Evolutionary conservation across 2,329 filamentous ascomycete genomes (phyloP), one percentile per base, ranked within the genome.

Genomic region (Polytolypa hystricis): DNA sequence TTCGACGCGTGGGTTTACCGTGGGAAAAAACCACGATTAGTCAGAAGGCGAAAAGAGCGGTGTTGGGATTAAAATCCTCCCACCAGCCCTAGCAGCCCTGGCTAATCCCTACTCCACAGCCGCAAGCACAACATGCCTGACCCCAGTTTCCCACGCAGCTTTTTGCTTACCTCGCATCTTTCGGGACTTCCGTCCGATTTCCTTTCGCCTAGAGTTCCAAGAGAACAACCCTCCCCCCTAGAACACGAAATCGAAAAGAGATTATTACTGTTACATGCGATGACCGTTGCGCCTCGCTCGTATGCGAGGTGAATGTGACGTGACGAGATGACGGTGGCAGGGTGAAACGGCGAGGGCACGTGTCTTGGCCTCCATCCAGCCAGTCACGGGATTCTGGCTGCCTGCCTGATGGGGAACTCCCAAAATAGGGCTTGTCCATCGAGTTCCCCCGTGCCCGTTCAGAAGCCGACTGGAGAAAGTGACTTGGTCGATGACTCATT

Each of bases 281-380:
- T 33, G 15, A 20, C n/a, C 17, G 17, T 23, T 19, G 31, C 31
- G 12, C 26, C 12, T 33, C 19, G 26, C 31, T 33, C 26, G 31
- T 21, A 33, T 33, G 31, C 26, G 31, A 15, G 12, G 12, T 33
- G 30, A 17, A 23, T 33, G 31, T 33, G 31, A 33, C 31, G 31
- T 33, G 31, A 33, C 18, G 31, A 23, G 31, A 33, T 14, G 17
- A 25, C 12, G 3, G 27, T 3, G 12, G 7, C 16, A 12, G 7
- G 12, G 12, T 29, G 15, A 15, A 4, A 4, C n/a, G 14, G 4
- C 12, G 17, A 11, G 3, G 23, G 30, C 12, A 20, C 3, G 8
- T 3, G 12, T 32, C 21, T 20, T 5, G 8, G 6, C 17, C 12
- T 4, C 14, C 12, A 31, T 10, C 3, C 16, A 21, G 17, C 10